phyloP scores from a whole-genome alignment of 495 filamentous ascomycete species.

The Hypoxylon rickii region DNA sequence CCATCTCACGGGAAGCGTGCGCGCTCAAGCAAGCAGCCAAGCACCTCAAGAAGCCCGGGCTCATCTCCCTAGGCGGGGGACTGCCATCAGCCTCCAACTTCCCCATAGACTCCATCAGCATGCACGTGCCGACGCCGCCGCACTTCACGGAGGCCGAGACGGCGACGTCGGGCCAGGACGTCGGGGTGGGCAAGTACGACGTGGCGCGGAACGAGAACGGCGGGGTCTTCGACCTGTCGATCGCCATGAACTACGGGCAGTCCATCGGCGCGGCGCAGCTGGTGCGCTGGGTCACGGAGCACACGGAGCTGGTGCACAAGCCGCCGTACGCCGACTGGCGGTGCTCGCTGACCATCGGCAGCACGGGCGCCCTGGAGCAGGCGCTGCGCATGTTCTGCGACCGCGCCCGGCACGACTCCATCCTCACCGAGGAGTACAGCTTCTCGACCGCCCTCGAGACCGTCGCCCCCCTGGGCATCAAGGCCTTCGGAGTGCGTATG shows the following conservation, averaged over 20 bases:
- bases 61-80: constrained; percentile 90
- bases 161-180: constrained; percentile 52
- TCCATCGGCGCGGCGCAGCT: constrained; percentile 84
- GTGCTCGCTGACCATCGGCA: constrained; percentile 74
- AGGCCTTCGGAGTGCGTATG: constrained; percentile 72
- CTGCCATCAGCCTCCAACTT: constrained; percentile 89
- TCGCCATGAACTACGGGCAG: constrained; percentile 89
- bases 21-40: constrained; percentile 77
- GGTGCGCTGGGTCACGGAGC: constrained; percentile 86
- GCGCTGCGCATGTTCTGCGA: constrained; percentile 77
- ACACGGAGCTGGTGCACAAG: constrained; percentile 78
- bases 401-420: constrained; percentile 64
- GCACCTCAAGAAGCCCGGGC: constrained; percentile 69
- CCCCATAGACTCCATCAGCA: constrained; percentile 56
- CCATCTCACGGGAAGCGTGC: constrained; percentile 59
- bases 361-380: constrained; percentile 77
- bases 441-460: constrained; percentile 85
- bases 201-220: constrained; percentile 50
- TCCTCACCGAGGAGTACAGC: constrained; percentile 85
- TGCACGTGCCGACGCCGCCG: constrained; percentile 49
- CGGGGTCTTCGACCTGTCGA: constrained; percentile 66
- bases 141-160: constrained; percentile 71
- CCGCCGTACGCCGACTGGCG: constrained; percentile 87
- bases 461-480: constrained; percentile 74
- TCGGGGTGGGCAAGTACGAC: constrained; percentile 81